These are phyloP conservation scores for Musa beccarii DNA, from an alignment of 176 grass and related monocot genomes.

Conservation along the genomic window DNA sequence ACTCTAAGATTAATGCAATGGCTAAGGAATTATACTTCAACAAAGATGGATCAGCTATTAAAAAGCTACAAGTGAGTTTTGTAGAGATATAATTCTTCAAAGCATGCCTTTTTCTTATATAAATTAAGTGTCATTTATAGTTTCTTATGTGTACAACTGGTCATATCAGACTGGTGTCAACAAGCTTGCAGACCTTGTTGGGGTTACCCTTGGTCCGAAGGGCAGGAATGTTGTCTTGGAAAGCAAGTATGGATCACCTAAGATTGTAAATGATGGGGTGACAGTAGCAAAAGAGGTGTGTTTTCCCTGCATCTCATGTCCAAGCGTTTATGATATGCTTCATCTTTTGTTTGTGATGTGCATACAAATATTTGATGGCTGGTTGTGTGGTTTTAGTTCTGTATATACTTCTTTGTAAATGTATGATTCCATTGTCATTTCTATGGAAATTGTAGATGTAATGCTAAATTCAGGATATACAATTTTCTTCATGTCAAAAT, in stretches of 20 bases:
- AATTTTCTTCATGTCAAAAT: too few relatives aligned
- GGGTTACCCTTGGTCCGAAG: constrained; percentile 86
- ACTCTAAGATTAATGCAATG: constrained; percentile 16
- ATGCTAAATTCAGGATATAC: too few relatives aligned
- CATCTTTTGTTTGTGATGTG: background rate
- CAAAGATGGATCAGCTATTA: constrained; percentile 90
- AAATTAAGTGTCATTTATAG: background rate
- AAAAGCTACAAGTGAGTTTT: constrained; percentile 66
- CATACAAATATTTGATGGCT: background rate
- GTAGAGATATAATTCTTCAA: background rate
- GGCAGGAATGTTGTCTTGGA: constrained; percentile 94
- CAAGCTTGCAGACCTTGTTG: constrained; percentile 80
- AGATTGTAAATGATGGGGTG: constrained; percentile 71
- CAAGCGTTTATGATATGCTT: background rate
- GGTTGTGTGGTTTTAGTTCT: too few relatives aligned
- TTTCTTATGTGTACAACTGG: background rate
- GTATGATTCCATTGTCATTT: too few relatives aligned
- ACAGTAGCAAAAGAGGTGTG: constrained; percentile 31
- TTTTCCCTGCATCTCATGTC: background rate
- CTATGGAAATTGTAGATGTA: too few relatives aligned
- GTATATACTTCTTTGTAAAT: too few relatives aligned
- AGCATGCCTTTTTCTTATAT: background rate
- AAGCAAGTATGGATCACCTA: constrained; percentile 93
- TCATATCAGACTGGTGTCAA: constrained; percentile 63
- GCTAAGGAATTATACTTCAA: constrained; percentile 97